Base-by-base conservation (phyloP, 163 green algal species). In the Chlorella variabilis region DNA sequence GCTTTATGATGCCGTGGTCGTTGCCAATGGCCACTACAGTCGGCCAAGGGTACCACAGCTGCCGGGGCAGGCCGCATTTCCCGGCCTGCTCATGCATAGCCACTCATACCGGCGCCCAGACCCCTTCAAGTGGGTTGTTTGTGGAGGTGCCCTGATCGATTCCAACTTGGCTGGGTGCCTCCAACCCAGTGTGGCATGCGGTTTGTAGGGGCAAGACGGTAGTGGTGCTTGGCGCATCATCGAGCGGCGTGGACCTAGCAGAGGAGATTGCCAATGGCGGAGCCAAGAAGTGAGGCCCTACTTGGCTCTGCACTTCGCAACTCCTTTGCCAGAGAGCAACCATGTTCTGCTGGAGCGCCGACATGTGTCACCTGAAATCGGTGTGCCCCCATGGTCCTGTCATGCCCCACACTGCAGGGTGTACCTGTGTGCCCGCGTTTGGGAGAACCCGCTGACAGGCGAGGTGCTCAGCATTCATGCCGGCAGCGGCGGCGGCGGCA, bases 101-200 rank as follows among this genome's bases (percentile, higher is more conserved):
- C 94, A 98, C 83, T 97, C 96, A 83, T 99, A 98, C 83, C 86
- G 94, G 9, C 31, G 9, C 20, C 81, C 90, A 13, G 82, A 92
- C 8, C 48, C 39, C 3, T 99, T 96, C 81, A 61, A n/a, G 18
- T 69, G 49, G 15, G 49, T 45, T 33, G 8, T 17, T 21, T 31
- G 6, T 39, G 39, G 4, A 6, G 7, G 4, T 36, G 49, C 49
- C 23, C 33, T 80, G n/a, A n/a, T n/a, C n/a, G n/a, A n/a, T n/a
- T n/a, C n/a, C n/a, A n/a, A n/a, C n/a, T n/a, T n/a, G n/a, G n/a
- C n/a, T n/a, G n/a, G n/a, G n/a, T n/a, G n/a, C n/a, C n/a, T n/a
- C n/a, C n/a, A n/a, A n/a, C n/a, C n/a, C n/a, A n/a, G n/a, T n/a
- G n/a, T n/a, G n/a, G n/a, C n/a, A n/a, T n/a, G n/a, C n/a, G n/a